Conservation (phyloP, 768 basidiomycete species). For the Lactifluus piperatus region DNA sequence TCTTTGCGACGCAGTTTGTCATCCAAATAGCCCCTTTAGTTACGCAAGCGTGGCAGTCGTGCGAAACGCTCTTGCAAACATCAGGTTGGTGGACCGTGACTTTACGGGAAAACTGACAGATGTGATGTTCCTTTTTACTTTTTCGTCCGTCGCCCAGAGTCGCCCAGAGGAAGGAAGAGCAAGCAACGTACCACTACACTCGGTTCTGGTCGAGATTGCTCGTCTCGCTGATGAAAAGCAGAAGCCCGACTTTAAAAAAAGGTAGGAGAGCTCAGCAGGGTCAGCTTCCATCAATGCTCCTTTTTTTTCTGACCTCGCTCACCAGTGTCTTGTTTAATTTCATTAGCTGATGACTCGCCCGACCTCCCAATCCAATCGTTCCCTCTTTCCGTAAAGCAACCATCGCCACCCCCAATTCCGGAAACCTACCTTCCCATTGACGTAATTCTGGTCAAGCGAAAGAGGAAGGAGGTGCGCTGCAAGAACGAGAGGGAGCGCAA, state of each 20-base stretch:
- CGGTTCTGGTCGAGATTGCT: constrained; percentile 10
- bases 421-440: too few relatives aligned
- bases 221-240: constrained; percentile 6
- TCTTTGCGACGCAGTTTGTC: constrained; percentile 26
- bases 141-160: not conserved
- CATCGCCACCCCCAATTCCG: not conserved
- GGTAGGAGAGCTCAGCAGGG: constrained; percentile 20
- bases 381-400: not conserved
- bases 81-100: constrained; percentile 28
- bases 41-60: constrained; percentile 30
- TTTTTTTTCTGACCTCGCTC: not conserved
- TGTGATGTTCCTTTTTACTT: not conserved
- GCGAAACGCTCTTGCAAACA: constrained; percentile 35
- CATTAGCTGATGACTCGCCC: not conserved
- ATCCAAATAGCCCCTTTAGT: constrained; percentile 25
- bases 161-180: constrained; percentile 16
- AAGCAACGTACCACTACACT: not conserved
- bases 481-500: not conserved
- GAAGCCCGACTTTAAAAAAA: constrained; percentile 1
- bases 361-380: not conserved
- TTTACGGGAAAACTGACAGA: constrained; percentile 3
- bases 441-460: not conserved
- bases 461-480: not conserved
- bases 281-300: constrained; percentile 8
- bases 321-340: not conserved